Evolutionary conservation across 225 moss, liverwort and hornwort genomes (phyloP), one percentile per base, ranked within the genome.

Genomic region (Antitrichia curtipendula): DNA sequence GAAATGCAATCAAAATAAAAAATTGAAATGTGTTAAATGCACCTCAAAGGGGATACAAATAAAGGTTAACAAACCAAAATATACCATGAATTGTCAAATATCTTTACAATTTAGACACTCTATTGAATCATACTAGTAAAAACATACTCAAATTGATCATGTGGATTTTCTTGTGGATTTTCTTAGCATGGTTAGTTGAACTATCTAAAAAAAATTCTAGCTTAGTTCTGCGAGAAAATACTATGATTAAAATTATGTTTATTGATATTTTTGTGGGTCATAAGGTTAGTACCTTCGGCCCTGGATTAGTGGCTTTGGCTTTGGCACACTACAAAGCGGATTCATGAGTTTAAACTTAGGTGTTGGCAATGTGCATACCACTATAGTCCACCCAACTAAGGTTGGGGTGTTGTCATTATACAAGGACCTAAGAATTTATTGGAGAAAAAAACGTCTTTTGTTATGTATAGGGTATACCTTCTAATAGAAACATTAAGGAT

Each of bases 371-470:
- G 19, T 36, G 8, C 3, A 10, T 18, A 19, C 8, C 1, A 11
- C 4, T 66, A 21, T n/a, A 20, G 21, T n/a, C 65, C 20, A 36
- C 1, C 36, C 5, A 36, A 64, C 3, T 19, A 19, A 45, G 45
- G 45, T 45, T 45, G 45, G 5, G 65, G 3, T 3, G 10, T 10
- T 3, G 1, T 36, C 10, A 10, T 36, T 36, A 65, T 65, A 65
- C 5, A 3, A 9, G 34, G 9, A 64, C 2, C 2, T 36, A 10
- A 65, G 6, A 36, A 65, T 20, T 36, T 36, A 10, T 36, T 3
- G 3, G 6, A 3, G 1, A 1, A 65, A 20, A 0, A 5, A 65
- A 36, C 3, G n/a, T 3, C 3, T 20, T 36, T 5, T 2, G 10
- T n/a, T 36, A 1, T 65, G 11, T 36, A 6, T 27, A 34, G 20